These are phyloP conservation scores for Hypericum perforatum DNA, from an alignment of 345 rosid genomes.

Conservation along the genomic window DNA sequence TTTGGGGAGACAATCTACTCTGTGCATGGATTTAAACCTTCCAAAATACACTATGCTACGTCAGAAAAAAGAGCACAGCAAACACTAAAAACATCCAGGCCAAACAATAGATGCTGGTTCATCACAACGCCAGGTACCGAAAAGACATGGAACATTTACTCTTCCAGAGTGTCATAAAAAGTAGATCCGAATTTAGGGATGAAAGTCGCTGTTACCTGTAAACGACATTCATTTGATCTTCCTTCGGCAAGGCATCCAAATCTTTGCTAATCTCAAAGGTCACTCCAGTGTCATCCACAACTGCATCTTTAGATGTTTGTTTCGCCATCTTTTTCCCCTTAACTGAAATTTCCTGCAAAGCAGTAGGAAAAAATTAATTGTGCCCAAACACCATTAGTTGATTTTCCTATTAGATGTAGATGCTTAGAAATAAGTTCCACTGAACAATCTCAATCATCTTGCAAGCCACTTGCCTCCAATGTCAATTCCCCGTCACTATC, in stretches of 20 bases:
- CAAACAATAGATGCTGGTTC: no score
- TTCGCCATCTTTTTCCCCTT: slow-evolving; percentile 27
- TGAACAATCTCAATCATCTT: slow-evolving; percentile 5
- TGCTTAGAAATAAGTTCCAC: no score
- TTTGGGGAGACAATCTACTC: no score
- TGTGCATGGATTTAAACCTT: no score
- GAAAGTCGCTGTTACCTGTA: slow-evolving; percentile 38
- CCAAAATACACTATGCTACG: no score
- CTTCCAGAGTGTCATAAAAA: not conserved
- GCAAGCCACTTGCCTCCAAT: slow-evolving; percentile 38
- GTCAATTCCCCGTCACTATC: slow-evolving; percentile 54
- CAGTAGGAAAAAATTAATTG: slow-evolving; percentile 2
- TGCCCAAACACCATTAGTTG: not conserved
- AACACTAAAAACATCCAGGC: no score
- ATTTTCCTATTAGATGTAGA: not conserved
- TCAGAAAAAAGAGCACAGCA: no score
- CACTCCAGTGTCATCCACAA: slow-evolving; percentile 20
- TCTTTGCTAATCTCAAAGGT: slow-evolving; percentile 53
- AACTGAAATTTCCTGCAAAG: slow-evolving; percentile 44
- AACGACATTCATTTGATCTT: slow-evolving; percentile 85
- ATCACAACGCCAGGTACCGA: no score
- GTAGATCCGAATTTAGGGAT: not conserved
- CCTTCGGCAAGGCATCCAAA: slow-evolving; percentile 59
- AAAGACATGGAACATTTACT: no score
- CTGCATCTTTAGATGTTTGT: slow-evolving; percentile 18